Conservation (phyloP, 768 basidiomycete species). For the Suillus variegatus region DNA sequence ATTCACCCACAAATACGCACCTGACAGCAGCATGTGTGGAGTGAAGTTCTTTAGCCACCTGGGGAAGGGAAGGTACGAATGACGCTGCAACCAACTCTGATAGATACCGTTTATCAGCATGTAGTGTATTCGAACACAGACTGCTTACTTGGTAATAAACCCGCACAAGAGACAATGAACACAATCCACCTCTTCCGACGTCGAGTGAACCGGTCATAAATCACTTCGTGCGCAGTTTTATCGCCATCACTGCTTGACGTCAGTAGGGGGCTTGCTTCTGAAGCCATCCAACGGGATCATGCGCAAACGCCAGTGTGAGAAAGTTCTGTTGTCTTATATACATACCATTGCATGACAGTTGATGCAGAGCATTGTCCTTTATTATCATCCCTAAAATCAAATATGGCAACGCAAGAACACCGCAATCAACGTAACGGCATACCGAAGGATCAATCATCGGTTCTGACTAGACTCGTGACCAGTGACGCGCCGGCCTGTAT, state of each 20-base stretch:
- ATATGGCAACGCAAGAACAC: too few species aligned
- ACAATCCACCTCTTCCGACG: constrained; percentile 11
- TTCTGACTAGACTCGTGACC: too few species aligned
- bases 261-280: constrained; percentile 11
- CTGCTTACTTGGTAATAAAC: constrained; percentile 7
- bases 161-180: constrained; percentile 8
- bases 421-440: too few species aligned
- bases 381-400: too few species aligned
- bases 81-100: constrained; percentile 66
- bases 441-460: too few species aligned
- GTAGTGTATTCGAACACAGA: neutral
- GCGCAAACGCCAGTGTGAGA: neutral
- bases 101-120: neutral
- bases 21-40: constrained; percentile 59
- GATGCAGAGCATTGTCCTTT: too few species aligned
- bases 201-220: constrained; percentile 11
- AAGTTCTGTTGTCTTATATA: too few species aligned
- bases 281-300: neutral
- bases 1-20: constrained; percentile 24
- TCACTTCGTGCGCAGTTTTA: neutral
- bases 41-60: constrained; percentile 61
- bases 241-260: neutral
- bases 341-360: too few species aligned
- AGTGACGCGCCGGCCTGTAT: too few species aligned
- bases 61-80: constrained; percentile 69